These are phyloP conservation scores for Sclerotinia sclerotiorum DNA, from an alignment of 2,329 filamentous ascomycete species.

Conservation along the genomic window DNA sequence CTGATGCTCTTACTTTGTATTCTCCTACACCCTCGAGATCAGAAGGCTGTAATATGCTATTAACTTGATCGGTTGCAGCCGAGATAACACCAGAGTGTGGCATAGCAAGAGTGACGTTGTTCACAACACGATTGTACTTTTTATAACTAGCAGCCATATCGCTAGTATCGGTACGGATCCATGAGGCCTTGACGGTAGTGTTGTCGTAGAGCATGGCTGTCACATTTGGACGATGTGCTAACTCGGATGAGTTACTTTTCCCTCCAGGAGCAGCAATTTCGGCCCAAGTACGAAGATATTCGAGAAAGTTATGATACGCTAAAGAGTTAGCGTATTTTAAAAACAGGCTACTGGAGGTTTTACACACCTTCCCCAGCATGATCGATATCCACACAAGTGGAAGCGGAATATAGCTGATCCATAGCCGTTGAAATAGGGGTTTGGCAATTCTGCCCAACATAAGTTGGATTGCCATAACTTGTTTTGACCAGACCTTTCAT, in stretches of 20 bases:
- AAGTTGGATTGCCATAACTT: constrained; percentile 62
- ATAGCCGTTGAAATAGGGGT: constrained; percentile 53
- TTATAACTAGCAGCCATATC: constrained; percentile 54
- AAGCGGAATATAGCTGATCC: constrained; percentile 46
- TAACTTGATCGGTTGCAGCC: constrained; percentile 60
- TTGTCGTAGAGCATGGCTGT: constrained; percentile 69
- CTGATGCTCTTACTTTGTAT: constrained; percentile 66
- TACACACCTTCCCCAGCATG: constrained; percentile 61
- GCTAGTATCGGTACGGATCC: constrained; percentile 59
- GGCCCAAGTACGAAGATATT: constrained; percentile 60
- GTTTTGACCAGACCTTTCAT: constrained; percentile 59
- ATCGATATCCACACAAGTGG: constrained; percentile 66
- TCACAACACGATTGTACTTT: constrained; percentile 58
- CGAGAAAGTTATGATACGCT: constrained; percentile 67
- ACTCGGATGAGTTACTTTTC: constrained; percentile 44
- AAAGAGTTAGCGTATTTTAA: neutral
- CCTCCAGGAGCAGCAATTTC: constrained; percentile 45
- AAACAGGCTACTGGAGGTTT: neutral
- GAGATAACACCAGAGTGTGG: constrained; percentile 68
- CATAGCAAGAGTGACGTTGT: constrained; percentile 76
- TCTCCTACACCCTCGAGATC: constrained; percentile 65
- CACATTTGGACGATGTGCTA: constrained; percentile 55
- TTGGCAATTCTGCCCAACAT: constrained; percentile 56
- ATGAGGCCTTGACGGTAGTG: constrained; percentile 66
- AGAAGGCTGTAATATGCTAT: constrained; percentile 68